Percentiles rank a stretch among this genome's conserved stretches.
Conservation (phyloP, 345 rosid genomes). For the Camelina hispida region DNA sequence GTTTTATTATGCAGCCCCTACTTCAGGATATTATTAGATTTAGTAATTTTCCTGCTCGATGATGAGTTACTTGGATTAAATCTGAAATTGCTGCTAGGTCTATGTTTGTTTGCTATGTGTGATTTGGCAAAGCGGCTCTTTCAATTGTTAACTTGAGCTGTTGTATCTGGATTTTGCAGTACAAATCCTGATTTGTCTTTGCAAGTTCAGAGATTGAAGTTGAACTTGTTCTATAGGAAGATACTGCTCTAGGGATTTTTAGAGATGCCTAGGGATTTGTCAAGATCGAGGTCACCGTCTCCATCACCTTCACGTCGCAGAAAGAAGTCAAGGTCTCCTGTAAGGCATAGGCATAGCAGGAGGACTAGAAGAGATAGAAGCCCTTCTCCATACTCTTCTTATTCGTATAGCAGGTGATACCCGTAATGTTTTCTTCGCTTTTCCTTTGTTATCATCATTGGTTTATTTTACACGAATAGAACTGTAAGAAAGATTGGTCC, state of each 20-base stretch:
- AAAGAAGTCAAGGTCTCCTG: conserved; percentile 74
- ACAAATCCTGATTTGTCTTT: background rate
- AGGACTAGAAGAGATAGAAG: conserved; percentile 83
- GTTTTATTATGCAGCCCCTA: background rate
- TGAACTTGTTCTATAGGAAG: conserved; percentile 15
- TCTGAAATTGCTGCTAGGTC: conserved; percentile 12
- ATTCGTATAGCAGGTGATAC: conserved; percentile 92
- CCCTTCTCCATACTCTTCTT: conserved; percentile 76
- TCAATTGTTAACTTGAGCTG: background rate
- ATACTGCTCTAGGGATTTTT: conserved; percentile 1
- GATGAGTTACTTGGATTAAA: background rate
- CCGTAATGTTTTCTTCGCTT: background rate
- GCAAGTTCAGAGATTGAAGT: background rate
- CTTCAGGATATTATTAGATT: background rate
- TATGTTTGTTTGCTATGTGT: background rate
- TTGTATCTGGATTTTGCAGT: conserved; percentile 34
- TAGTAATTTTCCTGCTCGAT: background rate
- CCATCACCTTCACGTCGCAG: conserved; percentile 80
- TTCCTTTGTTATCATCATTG: conserved; percentile 31
- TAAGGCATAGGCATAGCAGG: conserved; percentile 69
- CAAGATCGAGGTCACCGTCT: conserved; percentile 67
- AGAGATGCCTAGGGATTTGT: conserved; percentile 84
- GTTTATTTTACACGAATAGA: conserved; percentile 14
- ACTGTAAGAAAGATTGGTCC: conserved; percentile 52
- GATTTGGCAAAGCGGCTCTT: background rate